Evolutionary conservation across 768 basidiomycete genomes (phyloP).

Genomic region (Crepidotus variabilis): DNA sequence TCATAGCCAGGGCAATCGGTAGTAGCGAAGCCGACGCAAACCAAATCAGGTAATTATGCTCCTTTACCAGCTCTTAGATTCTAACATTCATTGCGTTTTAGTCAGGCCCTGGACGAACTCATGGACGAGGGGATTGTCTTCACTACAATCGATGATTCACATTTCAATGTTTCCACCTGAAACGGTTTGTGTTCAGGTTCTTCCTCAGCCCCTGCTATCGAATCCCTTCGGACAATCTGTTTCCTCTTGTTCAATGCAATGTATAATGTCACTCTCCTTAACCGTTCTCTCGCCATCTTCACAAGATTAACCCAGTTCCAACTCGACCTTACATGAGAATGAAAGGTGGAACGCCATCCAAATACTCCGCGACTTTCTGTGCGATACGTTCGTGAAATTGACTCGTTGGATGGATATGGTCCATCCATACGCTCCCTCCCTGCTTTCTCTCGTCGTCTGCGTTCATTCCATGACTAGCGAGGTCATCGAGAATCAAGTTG

Average conservation of each 20-base stretch:
- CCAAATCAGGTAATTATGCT: slow-evolving; percentile 51
- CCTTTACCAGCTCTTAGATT: background rate
- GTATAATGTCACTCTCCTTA: too few relatives aligned
- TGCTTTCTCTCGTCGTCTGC: slow-evolving; percentile 25
- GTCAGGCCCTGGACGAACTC: slow-evolving; percentile 71
- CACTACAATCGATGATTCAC: slow-evolving; percentile 80
- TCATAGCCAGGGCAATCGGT: slow-evolving; percentile 65
- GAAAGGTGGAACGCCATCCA: slow-evolving; percentile 14
- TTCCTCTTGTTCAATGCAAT: too few relatives aligned
- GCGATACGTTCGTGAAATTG: slow-evolving; percentile 48
- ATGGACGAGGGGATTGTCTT: slow-evolving; percentile 81
- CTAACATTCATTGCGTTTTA: background rate
- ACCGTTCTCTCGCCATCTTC: too few relatives aligned
- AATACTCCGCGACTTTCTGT: slow-evolving; percentile 35
- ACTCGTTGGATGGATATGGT: slow-evolving; percentile 51
- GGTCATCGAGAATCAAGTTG: slow-evolving; percentile 43
- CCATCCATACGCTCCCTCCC: slow-evolving; percentile 46
- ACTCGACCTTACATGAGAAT: too few relatives aligned
- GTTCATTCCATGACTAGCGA: slow-evolving; percentile 34
- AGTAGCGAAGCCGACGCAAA: slow-evolving; percentile 39
- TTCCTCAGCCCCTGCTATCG: background rate
- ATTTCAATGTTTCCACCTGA: slow-evolving; percentile 55
- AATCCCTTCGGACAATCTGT: too few relatives aligned
- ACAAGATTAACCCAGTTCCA: too few relatives aligned
- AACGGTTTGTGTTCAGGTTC: background rate